Evolutionary conservation across 306 rosid species (phyloP), one percentile per base, ranked within the genome.

Genomic region (Inga oerstediana): DNA sequence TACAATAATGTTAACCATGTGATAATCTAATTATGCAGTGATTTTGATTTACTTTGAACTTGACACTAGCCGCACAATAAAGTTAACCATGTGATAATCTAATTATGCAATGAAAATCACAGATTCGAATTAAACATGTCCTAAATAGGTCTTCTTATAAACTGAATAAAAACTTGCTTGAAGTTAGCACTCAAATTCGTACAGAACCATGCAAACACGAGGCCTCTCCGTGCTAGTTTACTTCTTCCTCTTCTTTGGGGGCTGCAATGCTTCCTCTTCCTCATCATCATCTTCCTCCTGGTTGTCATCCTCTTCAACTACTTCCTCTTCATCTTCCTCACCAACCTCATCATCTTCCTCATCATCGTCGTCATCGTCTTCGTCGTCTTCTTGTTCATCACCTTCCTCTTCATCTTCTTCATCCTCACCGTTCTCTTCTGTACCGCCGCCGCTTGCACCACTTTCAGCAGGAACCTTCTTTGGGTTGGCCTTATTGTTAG

Each of bases 171-270:
- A 88, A 64, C 83, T 76, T 73, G 79, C 44, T 12, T 45, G 39
- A 84, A 87, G 93, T 90, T 88, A 87, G 89, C 83, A 83, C 41
- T 77, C 80, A 80, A 85, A 76, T 83, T 79, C 83, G 78, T 75
- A 88, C 65, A 86, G 73, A 77, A 85, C 86, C 82, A 81, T 70
- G 79, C 84, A 75, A 61, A 76, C 69, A 74, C 85, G 88, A 87
- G 86, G 84, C 88, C 72, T 37, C 5, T 20, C 81, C 80, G 37
- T 12, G 41, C 83, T 79, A 59, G 41, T 81, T 85, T 70, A 94
- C 94, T 94, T 94, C 98, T 94, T 94, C 90, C 98, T 94, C 81
- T 94, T 94, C 92, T 94, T 94, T 22, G 98, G 98, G 59, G 98
- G 98, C 93, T 94, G 98, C 88, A 94, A 90, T 3, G 97, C 92